Evolutionary conservation across 768 basidiomycete genomes (phyloP).

Genomic region (Hygrophorus pudorinus): DNA sequence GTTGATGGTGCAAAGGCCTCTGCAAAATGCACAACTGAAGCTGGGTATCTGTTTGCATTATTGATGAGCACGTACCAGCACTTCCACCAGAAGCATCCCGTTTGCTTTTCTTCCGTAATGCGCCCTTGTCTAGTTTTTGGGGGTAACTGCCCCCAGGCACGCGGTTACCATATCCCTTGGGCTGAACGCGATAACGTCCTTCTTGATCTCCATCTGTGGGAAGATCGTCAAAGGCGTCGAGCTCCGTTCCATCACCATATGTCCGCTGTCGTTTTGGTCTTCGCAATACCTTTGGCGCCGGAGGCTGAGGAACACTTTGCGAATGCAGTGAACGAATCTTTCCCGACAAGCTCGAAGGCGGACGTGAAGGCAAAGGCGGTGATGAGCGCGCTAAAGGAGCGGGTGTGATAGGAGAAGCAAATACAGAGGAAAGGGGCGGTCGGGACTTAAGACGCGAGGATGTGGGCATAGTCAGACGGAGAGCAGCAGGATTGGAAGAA

Average conservation of each 20-base stretch:
- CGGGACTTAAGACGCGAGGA: slow-evolving; percentile 67
- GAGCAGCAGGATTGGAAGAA: slow-evolving; percentile 64
- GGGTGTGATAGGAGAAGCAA: slow-evolving; percentile 33
- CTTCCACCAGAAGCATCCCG: slow-evolving; percentile 31
- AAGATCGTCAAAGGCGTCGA: slow-evolving; percentile 83
- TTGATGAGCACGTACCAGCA: slow-evolving; percentile 29
- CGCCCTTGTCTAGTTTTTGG: slow-evolving; percentile 41
- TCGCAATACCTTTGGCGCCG: slow-evolving; percentile 54
- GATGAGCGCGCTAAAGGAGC: slow-evolving; percentile 35
- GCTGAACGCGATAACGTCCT: slow-evolving; percentile 62
- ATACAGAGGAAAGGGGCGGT: slow-evolving; percentile 68
- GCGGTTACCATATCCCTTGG: slow-evolving; percentile 58
- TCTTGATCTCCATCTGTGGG: slow-evolving; percentile 80
- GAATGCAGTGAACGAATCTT: slow-evolving; percentile 25
- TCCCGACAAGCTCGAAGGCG: slow-evolving; percentile 45
- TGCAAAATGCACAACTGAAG: slow-evolving; percentile 8
- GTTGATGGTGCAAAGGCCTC: slow-evolving; percentile 34
- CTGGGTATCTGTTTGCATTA: background rate
- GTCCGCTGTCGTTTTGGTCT: slow-evolving; percentile 68
- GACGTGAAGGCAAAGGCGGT: slow-evolving; percentile 52
- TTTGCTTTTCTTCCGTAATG: slow-evolving; percentile 46
- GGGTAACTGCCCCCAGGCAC: slow-evolving; percentile 45
- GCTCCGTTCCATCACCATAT: slow-evolving; percentile 83
- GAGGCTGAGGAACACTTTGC: slow-evolving; percentile 29
- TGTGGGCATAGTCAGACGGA: slow-evolving; percentile 83